These are phyloP conservation scores for Yarrowia sp. DNA, from an alignment of 805 yeast genomes.

Conservation along the genomic window DNA sequence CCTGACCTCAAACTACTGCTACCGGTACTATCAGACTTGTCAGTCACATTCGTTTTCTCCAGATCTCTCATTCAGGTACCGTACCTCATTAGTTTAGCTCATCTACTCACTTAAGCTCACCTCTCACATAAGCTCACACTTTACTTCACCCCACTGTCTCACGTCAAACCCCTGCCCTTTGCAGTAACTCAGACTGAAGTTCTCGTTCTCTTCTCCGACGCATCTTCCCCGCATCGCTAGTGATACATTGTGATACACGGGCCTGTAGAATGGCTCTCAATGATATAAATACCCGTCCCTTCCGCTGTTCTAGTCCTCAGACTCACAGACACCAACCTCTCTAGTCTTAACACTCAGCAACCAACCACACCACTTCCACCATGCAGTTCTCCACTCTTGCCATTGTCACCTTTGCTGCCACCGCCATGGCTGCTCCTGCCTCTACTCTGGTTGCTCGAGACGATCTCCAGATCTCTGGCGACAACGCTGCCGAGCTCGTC, in stretches of 20 bases:
- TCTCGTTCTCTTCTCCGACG: background rate
- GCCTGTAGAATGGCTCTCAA: background rate
- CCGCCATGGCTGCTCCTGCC: conserved; percentile 29
- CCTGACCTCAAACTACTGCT: too few species aligned
- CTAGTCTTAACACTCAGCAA: background rate
- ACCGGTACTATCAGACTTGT: too few species aligned
- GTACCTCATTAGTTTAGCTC: too few species aligned
- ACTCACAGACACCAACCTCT: background rate
- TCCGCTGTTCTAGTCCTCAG: too few species aligned
- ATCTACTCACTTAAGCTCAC: too few species aligned
- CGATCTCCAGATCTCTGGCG: conserved; percentile 15
- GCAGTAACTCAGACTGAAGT: conserved; percentile 9
- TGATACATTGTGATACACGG: too few species aligned
- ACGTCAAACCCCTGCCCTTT: conserved; percentile 1
- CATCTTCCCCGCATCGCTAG: background rate
- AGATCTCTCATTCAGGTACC: too few species aligned
- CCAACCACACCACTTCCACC: too few species aligned
- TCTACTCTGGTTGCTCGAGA: conserved; percentile 8
- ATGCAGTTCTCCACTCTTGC: conserved; percentile 27
- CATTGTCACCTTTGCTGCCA: conserved; percentile 8
- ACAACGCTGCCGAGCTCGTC: conserved; percentile 34
- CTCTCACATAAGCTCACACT: too few species aligned
- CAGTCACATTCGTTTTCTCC: too few species aligned
- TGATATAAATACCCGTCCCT: conserved; percentile 1
- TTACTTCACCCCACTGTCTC: background rate